Base-by-base conservation (phyloP, 2,329 filamentous ascomycete genomes). In the Ophioceras dolichostomum region DNA sequence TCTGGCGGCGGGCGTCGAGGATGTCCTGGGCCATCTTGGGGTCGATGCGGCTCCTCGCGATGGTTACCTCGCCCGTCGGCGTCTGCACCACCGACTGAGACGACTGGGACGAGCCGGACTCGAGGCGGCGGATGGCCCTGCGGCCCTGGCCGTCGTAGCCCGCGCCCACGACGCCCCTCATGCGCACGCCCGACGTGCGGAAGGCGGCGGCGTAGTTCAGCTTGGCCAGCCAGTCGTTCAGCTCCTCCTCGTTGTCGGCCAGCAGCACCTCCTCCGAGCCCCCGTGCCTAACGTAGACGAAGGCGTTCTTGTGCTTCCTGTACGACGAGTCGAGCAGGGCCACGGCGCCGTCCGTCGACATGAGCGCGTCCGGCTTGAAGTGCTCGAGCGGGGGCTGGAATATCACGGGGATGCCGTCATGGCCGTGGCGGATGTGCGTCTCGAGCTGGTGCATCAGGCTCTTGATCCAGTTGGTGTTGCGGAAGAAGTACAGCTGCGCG, bases 151-250 rank as follows among this genome's bases (percentile, higher is more conserved):
- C 85, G 50, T 94, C 86, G 49, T 94, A 91, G 47, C 81, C 79
- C 5, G 81, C 82, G 10, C 84, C 87, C 37, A 91, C 72, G 39
- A 94, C 80, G 17, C 87, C 88, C 47, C 89, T 76, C 68, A 94
- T 93, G 31, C 86, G 76, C 5, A 96, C 86, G 10, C 89, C 88
- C 5, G 88, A 85, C 1, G 87, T 94, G 47, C 86, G 76, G 57
- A 96, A 96, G 1, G 91, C 85, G 8, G 91, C 88, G 24, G 89
- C 89, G 54, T 96, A 96, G 55, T 98, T 98, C 42, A 98, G 72
- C 51, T 94, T 91, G 7, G 83, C 84, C 20, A 98, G 66, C 91
- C 91, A 98, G 53, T 98, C 91, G 50, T 95, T 94, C 70, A 94
- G 79, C 49, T 98, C 91, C 1, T 76, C 67, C 49, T 98, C 91